Evolutionary conservation across 1,284 basidiomycete genomes (phyloP), one percentile per base, ranked within the genome.

Genomic region (Grifola frondosa): DNA sequence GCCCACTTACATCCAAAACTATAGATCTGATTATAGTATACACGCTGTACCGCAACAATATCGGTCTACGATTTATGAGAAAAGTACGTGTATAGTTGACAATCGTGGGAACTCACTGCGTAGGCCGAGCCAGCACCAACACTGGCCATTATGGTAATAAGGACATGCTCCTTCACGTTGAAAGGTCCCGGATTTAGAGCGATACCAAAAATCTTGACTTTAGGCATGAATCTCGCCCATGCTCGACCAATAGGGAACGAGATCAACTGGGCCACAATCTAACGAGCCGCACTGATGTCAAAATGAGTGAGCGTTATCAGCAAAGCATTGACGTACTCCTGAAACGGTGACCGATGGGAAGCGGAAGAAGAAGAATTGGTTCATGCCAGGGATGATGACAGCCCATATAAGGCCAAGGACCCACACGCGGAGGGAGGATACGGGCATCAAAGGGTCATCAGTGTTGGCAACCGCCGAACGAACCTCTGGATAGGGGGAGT

Each of bases 121-220:
- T 86, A 87, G 1, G 84, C 84, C 22, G 77, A 78, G 13, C 64
- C 59, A 13, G 72, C 61, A 16, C 79, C 80, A 11, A 88, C 84
- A 44, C 81, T 71, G 7, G 87, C 83, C 88, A 95, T 94, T 63
- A 94, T 86, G 6, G 85, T 80, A 47, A 71, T 66, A 36, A 80
- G 62, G 6, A 81, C 82, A 58, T 85, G 84, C 53, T 86, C 84
- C 62, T 88, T 88, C 59, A 88, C 77, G 2, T 72, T 71, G 63
- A 88, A 88, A 0, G 82, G 84, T 25, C 85, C 85, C 2, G 84
- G 84, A 56, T 88, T 88, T 23, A 88, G 59, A 5, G 69, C 50
- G 1, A 61, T 33, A 15, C 61, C 61, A 24, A 63, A 58, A 23
- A 63, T 35, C 48, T 69, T 74, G 60, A 74, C 62, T 41, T 75